Conservation (phyloP, 208 protist species). For the Acanthamoeba healyi region DNA sequence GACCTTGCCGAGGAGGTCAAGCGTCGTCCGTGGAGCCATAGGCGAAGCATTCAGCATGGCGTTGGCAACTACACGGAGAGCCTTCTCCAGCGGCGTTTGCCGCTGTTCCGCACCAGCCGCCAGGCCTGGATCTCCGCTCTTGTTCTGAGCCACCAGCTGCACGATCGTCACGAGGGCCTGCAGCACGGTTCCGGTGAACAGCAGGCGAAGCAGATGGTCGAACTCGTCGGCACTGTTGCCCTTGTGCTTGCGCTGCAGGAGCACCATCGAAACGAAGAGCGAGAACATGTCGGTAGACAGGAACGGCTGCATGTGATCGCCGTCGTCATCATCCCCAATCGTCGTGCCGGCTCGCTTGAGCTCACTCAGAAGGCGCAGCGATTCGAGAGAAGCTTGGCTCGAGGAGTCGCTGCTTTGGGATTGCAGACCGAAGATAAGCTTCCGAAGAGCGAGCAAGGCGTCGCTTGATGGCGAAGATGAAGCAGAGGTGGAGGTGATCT, state of each 20-base stretch:
- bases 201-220: background rate
- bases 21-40: too few species aligned
- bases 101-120: background rate
- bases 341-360: background rate
- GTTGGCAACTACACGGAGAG: background rate
- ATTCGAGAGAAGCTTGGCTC: background rate
- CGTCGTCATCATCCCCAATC: background rate
- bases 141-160: background rate
- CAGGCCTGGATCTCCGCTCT: background rate
- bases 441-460: background rate
- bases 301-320: background rate
- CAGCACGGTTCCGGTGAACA: constrained; percentile 25
- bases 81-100: background rate
- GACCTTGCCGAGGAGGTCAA: background rate
- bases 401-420: background rate
- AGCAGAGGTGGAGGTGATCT: background rate
- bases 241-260: background rate
- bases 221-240: background rate
- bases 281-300: constrained; percentile 8
- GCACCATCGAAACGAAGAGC: background rate
- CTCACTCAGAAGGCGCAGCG: background rate
- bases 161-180: constrained; percentile 10
- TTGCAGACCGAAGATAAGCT: constrained; percentile 9
- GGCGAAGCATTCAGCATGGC: background rate
- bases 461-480: background rate